These are phyloP conservation scores for Penicillium sp. DNA, from an alignment of 2,329 filamentous ascomycete species.

Conservation along the genomic window DNA sequence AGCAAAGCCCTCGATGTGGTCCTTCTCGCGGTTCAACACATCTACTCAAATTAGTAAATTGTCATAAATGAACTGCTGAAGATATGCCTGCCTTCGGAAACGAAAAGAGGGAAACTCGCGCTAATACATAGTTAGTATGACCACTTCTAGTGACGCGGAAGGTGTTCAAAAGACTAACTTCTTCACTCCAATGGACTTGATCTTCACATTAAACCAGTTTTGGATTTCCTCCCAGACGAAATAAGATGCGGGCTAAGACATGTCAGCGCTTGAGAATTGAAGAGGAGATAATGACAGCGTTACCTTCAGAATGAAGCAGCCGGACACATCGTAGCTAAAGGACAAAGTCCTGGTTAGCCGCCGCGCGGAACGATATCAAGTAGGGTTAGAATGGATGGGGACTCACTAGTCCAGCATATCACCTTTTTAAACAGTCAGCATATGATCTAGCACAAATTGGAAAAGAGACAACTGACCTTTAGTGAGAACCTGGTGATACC, in stretches of 20 bases:
- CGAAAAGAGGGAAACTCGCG: slow-evolving; percentile 94
- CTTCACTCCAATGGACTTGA: slow-evolving; percentile 89
- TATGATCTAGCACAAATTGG: background rate
- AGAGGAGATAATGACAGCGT: background rate
- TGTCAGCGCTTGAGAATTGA: slow-evolving; percentile 7
- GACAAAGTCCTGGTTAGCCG: background rate
- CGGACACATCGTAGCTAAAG: slow-evolving; percentile 80
- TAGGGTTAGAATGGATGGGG: background rate
- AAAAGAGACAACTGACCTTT: slow-evolving; percentile 63
- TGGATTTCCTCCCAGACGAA: slow-evolving; percentile 72
- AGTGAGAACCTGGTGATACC: slow-evolving; percentile 97
- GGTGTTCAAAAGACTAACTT: slow-evolving; percentile 52
- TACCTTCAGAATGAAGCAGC: slow-evolving; percentile 90
- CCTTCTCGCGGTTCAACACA: slow-evolving; percentile 84
- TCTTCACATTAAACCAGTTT: slow-evolving; percentile 63
- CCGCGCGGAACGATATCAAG: background rate
- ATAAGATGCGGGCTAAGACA: slow-evolving; percentile 62
- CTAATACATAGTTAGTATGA: slow-evolving; percentile 68
- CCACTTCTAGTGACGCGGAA: background rate
- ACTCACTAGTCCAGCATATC: slow-evolving; percentile 85
- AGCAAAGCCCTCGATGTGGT: slow-evolving; percentile 98
- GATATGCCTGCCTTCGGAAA: slow-evolving; percentile 63
- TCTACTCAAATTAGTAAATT: slow-evolving; percentile 50
- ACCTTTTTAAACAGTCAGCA: slow-evolving; percentile 1
- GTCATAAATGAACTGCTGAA: background rate